Conservation (phyloP, 2,329 filamentous ascomycete genomes). For the Botrytis sinoallii region DNA sequence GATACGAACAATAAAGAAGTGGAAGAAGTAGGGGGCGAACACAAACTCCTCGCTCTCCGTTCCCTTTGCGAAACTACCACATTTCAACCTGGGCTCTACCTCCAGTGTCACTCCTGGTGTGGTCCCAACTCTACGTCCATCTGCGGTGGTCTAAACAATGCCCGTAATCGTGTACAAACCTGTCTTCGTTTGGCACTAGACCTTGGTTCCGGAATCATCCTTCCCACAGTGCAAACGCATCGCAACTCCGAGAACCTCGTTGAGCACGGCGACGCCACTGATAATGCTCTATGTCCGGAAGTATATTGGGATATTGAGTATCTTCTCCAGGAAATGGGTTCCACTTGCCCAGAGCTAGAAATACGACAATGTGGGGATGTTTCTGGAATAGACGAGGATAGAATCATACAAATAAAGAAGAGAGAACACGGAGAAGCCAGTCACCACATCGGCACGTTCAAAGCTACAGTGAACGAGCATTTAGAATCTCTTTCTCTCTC, state of each 20-base stretch:
- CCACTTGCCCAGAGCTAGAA: constrained; percentile 25
- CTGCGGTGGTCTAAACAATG: constrained; percentile 30
- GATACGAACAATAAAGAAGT: neutral
- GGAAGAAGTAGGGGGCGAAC: neutral
- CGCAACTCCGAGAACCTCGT: constrained; percentile 15
- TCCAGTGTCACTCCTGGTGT: constrained; percentile 29
- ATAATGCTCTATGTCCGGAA: constrained; percentile 20
- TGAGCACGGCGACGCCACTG: constrained; percentile 2
- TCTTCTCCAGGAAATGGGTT: constrained; percentile 14
- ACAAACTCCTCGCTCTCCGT: neutral
- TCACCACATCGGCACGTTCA: constrained; percentile 22
- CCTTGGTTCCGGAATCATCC: constrained; percentile 27
- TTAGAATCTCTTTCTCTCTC: neutral
- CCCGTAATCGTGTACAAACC: constrained; percentile 29
- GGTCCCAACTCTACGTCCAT: constrained; percentile 23
- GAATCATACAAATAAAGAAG: constrained; percentile 10
- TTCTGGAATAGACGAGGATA: constrained; percentile 19
- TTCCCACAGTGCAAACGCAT: constrained; percentile 24
- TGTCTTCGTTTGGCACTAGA: constrained; percentile 31
- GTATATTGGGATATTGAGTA: constrained; percentile 25
- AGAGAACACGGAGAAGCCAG: constrained; percentile 12
- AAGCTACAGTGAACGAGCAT: neutral
- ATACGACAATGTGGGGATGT: constrained; percentile 26
- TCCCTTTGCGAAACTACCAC: constrained; percentile 22
- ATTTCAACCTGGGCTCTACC: constrained; percentile 29